Evolutionary conservation across 345 rosid genomes (phyloP).

Genomic region (Fremontodendron californicum): DNA sequence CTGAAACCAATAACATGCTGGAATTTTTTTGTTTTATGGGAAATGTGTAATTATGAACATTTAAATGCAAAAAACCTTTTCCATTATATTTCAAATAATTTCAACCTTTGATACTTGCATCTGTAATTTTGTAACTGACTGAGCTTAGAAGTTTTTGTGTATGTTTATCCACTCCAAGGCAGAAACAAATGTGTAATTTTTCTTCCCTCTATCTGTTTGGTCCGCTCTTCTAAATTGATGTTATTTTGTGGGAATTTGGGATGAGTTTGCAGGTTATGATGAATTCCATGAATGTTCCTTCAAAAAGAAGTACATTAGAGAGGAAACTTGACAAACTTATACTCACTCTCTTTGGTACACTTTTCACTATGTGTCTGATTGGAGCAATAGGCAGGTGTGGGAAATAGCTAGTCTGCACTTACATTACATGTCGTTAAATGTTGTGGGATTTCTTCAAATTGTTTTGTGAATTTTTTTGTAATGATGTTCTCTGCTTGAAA

Average conservation of each 20-base stretch:
- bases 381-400: slow-evolving; percentile 91
- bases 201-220: background rate
- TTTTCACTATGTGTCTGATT: slow-evolving; percentile 82
- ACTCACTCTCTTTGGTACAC: slow-evolving; percentile 80
- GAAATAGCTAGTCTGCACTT: slow-evolving; percentile 16
- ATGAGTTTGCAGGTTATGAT: slow-evolving; percentile 80
- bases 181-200: background rate
- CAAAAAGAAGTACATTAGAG: slow-evolving; percentile 97
- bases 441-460: slow-evolving; percentile 11
- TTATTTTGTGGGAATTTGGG: slow-evolving; percentile 22
- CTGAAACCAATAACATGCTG: background rate
- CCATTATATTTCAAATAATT: background rate
- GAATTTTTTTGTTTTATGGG: background rate
- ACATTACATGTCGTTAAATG: slow-evolving; percentile 11
- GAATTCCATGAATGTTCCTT: slow-evolving; percentile 99
- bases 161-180: background rate
- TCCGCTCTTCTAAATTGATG: slow-evolving; percentile 13
- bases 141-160: slow-evolving; percentile 4
- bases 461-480: background rate
- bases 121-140: background rate
- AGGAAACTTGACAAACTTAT: slow-evolving; percentile 99
- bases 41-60: background rate
- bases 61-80: background rate
- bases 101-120: background rate
- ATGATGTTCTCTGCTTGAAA: slow-evolving; percentile 24